Base-by-base conservation (phyloP, 441 rosid genomes). In the Croton setiger region DNA sequence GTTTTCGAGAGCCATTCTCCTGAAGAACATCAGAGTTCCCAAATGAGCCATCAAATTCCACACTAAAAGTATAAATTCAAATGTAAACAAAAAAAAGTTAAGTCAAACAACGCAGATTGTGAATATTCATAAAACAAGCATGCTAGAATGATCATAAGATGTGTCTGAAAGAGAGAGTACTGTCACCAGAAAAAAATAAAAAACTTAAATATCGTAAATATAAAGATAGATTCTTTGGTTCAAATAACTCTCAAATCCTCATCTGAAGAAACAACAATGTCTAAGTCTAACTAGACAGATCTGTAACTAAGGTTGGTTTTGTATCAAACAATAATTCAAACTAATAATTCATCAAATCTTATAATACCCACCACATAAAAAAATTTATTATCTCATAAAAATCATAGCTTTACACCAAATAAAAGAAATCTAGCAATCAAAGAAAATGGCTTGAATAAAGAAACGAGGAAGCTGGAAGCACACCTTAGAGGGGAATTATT, bases 41-140 rank as follows among this genome's bases (percentile, higher is more conserved):
- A 49, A 77, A 75, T 7, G 84, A 81, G 53, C 80, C 86, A 68
- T 82, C 82, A 43, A 85, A 68, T 63, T 81, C 80, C 66, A 41
- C 64, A 56, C 92, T 85, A 79, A 17, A 60, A 64, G 73, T 33
- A 27, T 15, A 47, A 6, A 66, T 11, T 5, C n/a, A 41, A 21
- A 35, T 8, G 8, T 9, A 51, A 62, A 17, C 7, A 51, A 21
- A 5, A 3, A 55, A 10, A 11, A 23, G 17, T n/a, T 7, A 55
- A 9, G 33, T 27, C 4, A 55, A 55, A 27, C 35, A 54, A 54
- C 11, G 15, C 11, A 20, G 15, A 21, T 23, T 33, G 12, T 54
- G 9, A 14, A 54, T 54, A 31, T 23, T 3, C 35, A 11, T 12
- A 54, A 51, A 54, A 54, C 13, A 10, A 21, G 23, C 13, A 54